Percentiles rank a stretch among this genome's conserved stretches.
These are phyloP conservation scores for Crithidia mellificae DNA, from an alignment of 208 protist genomes.

Conservation along the genomic window DNA sequence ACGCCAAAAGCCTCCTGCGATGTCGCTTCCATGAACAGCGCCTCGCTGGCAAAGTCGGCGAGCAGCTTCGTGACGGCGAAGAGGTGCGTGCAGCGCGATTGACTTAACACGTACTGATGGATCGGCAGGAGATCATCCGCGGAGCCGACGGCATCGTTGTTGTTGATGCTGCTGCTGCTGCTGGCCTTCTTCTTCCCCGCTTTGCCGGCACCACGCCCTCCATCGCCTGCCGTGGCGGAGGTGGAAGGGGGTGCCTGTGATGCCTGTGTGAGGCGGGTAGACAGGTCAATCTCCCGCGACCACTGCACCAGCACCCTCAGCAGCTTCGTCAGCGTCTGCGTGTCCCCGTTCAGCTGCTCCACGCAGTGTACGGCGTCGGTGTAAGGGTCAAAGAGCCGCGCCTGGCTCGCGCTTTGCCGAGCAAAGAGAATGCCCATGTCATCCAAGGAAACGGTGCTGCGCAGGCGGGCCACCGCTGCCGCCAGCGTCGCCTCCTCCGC, in stretches of 20 bases:
- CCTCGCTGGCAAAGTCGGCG: constrained; percentile 61
- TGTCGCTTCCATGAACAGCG: constrained; percentile 72
- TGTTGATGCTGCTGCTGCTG: not conserved
- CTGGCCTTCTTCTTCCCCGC: too few species aligned
- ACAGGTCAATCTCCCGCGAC: constrained; percentile 82
- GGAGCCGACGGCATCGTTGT: constrained; percentile 52
- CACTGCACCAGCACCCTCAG: constrained; percentile 73
- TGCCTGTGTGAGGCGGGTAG: constrained; percentile 61
- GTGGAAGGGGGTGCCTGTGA: constrained; percentile 29
- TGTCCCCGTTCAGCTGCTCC: constrained; percentile 51
- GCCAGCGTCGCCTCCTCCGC: constrained; percentile 49
- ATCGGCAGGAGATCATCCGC: constrained; percentile 89
- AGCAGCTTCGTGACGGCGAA: constrained; percentile 72
- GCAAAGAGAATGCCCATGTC: constrained; percentile 83
- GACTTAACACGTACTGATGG: constrained; percentile 82
- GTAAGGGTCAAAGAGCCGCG: constrained; percentile 84
- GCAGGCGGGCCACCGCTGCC: constrained; percentile 46
- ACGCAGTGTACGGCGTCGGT: constrained; percentile 73
- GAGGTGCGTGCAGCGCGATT: constrained; percentile 46
- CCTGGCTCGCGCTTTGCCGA: constrained; percentile 47
- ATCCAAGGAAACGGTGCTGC: constrained; percentile 59
- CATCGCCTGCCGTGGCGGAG: too few species aligned
- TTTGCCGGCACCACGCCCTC: not conserved
- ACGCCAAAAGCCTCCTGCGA: constrained; percentile 79
- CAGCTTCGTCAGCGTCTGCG: constrained; percentile 58